phyloP scores from a whole-genome alignment of 2,329 filamentous ascomycete species.

The Periconia sp. region DNA sequence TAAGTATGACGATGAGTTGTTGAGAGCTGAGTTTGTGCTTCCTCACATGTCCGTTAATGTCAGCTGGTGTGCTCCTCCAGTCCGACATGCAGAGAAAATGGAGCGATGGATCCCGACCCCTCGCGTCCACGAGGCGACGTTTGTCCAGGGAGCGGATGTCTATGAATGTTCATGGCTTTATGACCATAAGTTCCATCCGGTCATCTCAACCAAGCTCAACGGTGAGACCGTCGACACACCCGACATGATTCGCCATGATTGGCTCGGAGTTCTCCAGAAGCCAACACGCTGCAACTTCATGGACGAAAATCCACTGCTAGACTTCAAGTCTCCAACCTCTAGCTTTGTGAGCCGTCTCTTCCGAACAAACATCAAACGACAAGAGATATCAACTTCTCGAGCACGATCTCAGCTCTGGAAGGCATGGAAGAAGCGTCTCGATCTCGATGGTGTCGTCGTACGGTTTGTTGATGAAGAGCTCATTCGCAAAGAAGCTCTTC shows the following conservation, averaged over 20 bases:
- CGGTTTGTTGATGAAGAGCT: constrained; percentile 49
- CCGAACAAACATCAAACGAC: constrained; percentile 46
- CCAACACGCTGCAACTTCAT: constrained; percentile 46
- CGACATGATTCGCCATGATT: constrained; percentile 59
- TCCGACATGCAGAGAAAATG: constrained; percentile 57
- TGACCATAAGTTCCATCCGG: constrained; percentile 49
- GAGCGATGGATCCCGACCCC: constrained; percentile 63
- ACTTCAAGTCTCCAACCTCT: constrained; percentile 49
- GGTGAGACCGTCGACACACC: constrained; percentile 59
- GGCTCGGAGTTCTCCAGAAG: constrained; percentile 48
- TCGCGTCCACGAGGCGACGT: constrained; percentile 61
- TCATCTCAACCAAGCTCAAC: constrained; percentile 53
- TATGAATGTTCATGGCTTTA: constrained; percentile 57
- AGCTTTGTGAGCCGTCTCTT: constrained; percentile 43
- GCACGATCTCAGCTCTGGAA: constrained; percentile 49
- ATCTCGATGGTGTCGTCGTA: constrained; percentile 48
- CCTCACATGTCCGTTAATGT: constrained; percentile 61
- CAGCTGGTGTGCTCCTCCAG: constrained; percentile 60
- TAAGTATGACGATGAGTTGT: constrained; percentile 61
- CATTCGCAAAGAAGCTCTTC: constrained; percentile 41
- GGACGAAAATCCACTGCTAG: constrained; percentile 60
- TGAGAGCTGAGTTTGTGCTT: constrained; percentile 61
- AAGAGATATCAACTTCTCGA: constrained; percentile 46
- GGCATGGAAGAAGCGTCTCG: constrained; percentile 47
- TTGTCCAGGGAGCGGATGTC: constrained; percentile 59